Evolutionary conservation across 257 asterid genomes (phyloP), one percentile per base, ranked within the genome.

Genomic region (Solanum raphanifolium): DNA sequence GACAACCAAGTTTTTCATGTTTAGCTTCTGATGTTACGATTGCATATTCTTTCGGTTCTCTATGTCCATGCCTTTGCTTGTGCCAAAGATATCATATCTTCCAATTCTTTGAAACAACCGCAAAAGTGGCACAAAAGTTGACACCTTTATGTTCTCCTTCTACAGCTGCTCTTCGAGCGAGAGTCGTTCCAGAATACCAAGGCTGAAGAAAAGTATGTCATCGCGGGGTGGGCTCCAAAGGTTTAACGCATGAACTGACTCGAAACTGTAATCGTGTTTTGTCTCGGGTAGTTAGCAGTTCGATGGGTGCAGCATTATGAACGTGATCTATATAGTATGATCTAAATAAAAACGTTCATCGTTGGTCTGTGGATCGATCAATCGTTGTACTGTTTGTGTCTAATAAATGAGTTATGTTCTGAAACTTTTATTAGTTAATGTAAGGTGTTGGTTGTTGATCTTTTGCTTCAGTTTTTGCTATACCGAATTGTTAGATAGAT

Each of bases 171-270:
- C 86, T 94, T 87, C 41, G 88, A 94, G 32, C 90, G 90, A 84
- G 98, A 94, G 87, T 89, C 93, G 46, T 95, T 95, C 91, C 73
- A 93, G 93, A 95, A 94, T 85, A 95, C 98, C 13, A 92, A 94
- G 91, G 91, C 95, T 65, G 92, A 92, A 29, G 91, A 92, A 87
- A 92, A 94, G 71, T 69, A 92, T 43, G 92, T 95, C 36, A 84
- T 94, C 21, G 95, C 98, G 1, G 98, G 98, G 83, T 95, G 98
- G 98, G 93, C 92, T 48, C 92, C 95, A 4, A 95, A 95, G 91
- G 94, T 95, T 55, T 55, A 90, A 94, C 68, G 88, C 94, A 18
- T 93, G 94, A 87, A 12, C 72, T 20, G 13, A 38, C 75, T 43
- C 89, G 27, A 76, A 85, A 38, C 73, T 86, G 55, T 85, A 32